A percentile compares a stretch with the other conserved stretches of the same genome.
phyloP scores from a whole-genome alignment of 1,284 basidiomycete genomes.

The Tilletia walkeri region DNA sequence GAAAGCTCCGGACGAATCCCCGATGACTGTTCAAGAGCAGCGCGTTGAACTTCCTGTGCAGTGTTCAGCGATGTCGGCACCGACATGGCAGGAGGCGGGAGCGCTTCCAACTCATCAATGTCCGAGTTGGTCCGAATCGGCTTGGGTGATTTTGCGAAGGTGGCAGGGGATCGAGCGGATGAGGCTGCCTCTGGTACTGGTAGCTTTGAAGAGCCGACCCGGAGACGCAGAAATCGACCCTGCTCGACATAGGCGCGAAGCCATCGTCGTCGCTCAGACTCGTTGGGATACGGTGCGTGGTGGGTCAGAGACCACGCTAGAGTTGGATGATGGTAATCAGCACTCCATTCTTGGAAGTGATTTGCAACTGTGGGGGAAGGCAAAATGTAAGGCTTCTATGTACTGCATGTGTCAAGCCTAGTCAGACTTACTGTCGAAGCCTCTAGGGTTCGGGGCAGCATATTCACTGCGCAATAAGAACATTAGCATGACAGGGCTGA shows the following conservation, averaged over 20 bases:
- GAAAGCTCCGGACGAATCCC: neutral
- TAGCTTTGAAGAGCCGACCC: neutral
- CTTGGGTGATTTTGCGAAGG: neutral
- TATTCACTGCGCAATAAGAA: conserved; percentile 15
- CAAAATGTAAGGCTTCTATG: neutral
- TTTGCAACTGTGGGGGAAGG: conserved; percentile 39
- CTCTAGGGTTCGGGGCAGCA: conserved; percentile 46
- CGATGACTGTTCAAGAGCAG: conserved; percentile 5
- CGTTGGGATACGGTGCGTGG: conserved; percentile 45
- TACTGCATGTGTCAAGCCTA: no score
- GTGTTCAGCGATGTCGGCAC: neutral
- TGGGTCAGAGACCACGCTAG: conserved; percentile 43
- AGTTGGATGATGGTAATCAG: conserved; percentile 45
- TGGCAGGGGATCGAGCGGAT: neutral
- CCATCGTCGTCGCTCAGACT: conserved; percentile 45
- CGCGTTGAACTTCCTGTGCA: neutral
- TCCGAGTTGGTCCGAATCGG: neutral
- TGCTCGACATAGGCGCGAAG: conserved; percentile 53
- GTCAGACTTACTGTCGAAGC: conserved; percentile 31
- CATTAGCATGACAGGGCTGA: neutral
- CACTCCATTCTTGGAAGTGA: conserved; percentile 52
- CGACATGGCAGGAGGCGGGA: conserved; percentile 9
- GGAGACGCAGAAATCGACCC: conserved; percentile 36
- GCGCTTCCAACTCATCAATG: conserved; percentile 9
- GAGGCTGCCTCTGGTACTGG: neutral